Evolutionary conservation across 371 early-diverging fungal genomes (phyloP).

Genomic region (Rhizopus sp.): DNA sequence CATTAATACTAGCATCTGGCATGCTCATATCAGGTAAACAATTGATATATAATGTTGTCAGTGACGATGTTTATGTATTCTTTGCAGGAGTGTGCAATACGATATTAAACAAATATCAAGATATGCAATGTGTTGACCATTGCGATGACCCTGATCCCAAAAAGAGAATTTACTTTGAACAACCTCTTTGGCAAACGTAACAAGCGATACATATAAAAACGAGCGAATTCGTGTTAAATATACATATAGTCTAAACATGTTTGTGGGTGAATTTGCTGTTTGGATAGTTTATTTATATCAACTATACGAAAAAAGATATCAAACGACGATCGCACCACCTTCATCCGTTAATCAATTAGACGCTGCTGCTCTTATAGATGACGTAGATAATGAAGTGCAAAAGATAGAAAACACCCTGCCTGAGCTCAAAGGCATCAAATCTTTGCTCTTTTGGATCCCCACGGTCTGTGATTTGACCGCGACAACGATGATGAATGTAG

Average conservation of each 20-base stretch:
- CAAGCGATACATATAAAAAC: background rate
- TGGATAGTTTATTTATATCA: slow-evolving; percentile 48
- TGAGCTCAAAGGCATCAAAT: slow-evolving; percentile 57
- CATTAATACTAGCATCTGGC: slow-evolving; percentile 58
- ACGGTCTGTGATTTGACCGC: slow-evolving; percentile 91
- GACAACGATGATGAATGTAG: slow-evolving; percentile 95
- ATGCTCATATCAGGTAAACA: slow-evolving; percentile 79
- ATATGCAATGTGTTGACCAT: slow-evolving; percentile 86
- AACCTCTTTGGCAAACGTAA: slow-evolving; percentile 96
- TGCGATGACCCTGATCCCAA: slow-evolving; percentile 79
- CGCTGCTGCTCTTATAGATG: slow-evolving; percentile 37
- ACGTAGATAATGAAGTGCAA: slow-evolving; percentile 29
- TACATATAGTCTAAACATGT: slow-evolving; percentile 78
- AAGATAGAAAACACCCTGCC: slow-evolving; percentile 17
- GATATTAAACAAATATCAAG: slow-evolving; percentile 82
- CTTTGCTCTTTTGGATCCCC: slow-evolving; percentile 85
- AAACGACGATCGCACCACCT: slow-evolving; percentile 24
- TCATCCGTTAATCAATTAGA: slow-evolving; percentile 48
- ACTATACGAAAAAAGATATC: slow-evolving; percentile 21
- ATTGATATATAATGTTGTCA: background rate
- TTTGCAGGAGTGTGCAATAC: slow-evolving; percentile 71
- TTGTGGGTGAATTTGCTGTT: slow-evolving; percentile 82
- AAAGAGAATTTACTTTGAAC: slow-evolving; percentile 84
- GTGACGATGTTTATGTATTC: background rate
- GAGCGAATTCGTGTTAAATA: background rate